A percentile compares a stretch with the other conserved stretches of the same genome.
Conservation (phyloP, 208 protist genomes). For the Crithidia fasciculata region DNA sequence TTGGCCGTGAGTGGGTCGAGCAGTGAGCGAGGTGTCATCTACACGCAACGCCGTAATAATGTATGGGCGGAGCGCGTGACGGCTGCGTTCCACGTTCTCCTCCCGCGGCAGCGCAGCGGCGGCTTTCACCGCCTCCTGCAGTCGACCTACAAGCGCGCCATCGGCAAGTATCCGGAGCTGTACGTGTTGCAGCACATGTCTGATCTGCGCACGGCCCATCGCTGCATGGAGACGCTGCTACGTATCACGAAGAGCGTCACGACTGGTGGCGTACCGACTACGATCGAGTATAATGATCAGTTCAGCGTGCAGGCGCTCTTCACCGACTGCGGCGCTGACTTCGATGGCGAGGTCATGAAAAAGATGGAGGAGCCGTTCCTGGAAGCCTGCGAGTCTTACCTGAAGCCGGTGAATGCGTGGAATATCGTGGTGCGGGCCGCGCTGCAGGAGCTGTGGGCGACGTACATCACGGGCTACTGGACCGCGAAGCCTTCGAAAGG, state of each 20-base stretch:
- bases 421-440: conserved; percentile 24
- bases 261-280: conserved; percentile 1
- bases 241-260: conserved; percentile 34
- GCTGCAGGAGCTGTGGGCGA: conserved; percentile 20
- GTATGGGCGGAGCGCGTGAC: conserved; percentile 22
- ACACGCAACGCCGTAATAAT: conserved; percentile 9
- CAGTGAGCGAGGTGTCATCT: conserved; percentile 16
- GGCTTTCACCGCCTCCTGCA: conserved; percentile 35
- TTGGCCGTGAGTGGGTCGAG: conserved; percentile 8
- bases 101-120: conserved; percentile 18
- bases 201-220: conserved; percentile 26
- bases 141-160: conserved; percentile 34
- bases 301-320: conserved; percentile 45
- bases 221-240: conserved; percentile 28
- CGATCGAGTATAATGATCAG: conserved; percentile 45
- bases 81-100: conserved; percentile 2
- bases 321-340: conserved; percentile 18
- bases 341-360: conserved; percentile 48
- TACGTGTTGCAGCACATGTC: conserved; percentile 21
- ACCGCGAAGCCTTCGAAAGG: not conserved
- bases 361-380: conserved; percentile 64
- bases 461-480: conserved; percentile 14
- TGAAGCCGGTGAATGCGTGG: conserved; percentile 25
- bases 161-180: conserved; percentile 20
- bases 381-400: conserved; percentile 43